Base-by-base conservation (phyloP, 129 eudicot genomes). In the Deinandra increscens region DNA sequence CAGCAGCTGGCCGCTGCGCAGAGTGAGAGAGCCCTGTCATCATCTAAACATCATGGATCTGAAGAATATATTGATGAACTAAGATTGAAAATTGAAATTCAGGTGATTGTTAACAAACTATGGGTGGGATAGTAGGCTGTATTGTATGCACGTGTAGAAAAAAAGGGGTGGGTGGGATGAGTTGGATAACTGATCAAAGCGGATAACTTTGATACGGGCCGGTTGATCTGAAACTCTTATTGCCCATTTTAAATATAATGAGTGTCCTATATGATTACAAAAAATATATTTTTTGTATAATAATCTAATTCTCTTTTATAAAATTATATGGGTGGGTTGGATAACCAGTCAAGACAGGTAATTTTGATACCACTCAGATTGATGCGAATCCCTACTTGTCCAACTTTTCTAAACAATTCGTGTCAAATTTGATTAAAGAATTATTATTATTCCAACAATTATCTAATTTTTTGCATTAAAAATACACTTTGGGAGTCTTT, bases 71-170 rank as follows among this genome's bases (percentile, higher is more conserved):
- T 80, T 36, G 82, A 85, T 14, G 96, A 84, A 77, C 72, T 94
- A 81, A 87, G 75, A 62, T 87, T 71, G 83, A 87, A 87, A 79
- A 78, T 87, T 67, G 86, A 89, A 60, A 63, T 77, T 60, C 90
- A 89, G 96, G 99, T 94, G 43, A 86, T 60, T 73, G 41, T 3
- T 61, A 33, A 17, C 29, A 51, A 51, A 26, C 59, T 51, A 51
- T 2, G 31, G 12, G 13, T 46, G 53, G 53, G 53, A 8, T 14
- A 14, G 53, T 46, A 46, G 18, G 53, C n/a, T n/a, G 17, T 46
- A 46, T 46, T 14, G 20, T 46, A 46, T 46, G 8, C n/a, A 46
- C 53, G 6, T 46, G 53, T 4, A 7, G 19, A 14, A 14, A 46
- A 46, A 5, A 7, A 14, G 53, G 17, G n/a, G 19, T 4, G 29